These are phyloP conservation scores for Auriculariales sp. DNA, from an alignment of 768 basidiomycete species.

Conservation along the genomic window DNA sequence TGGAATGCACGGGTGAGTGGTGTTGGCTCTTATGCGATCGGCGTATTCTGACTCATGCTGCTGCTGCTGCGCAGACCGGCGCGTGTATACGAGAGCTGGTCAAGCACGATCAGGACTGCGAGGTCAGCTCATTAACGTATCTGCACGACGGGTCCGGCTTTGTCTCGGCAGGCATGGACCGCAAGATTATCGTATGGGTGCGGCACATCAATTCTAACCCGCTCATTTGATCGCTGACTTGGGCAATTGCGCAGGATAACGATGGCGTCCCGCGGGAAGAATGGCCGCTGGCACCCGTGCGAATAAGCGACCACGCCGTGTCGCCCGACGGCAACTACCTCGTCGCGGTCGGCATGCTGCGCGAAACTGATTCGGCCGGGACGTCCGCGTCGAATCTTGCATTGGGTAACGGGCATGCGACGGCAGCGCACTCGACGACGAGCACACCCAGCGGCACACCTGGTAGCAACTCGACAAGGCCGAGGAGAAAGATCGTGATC, in stretches of 20 bases:
- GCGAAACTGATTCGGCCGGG: constrained; percentile 9
- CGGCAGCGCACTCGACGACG: too few species aligned
- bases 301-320: constrained; percentile 75
- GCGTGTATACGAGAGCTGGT: constrained; percentile 47
- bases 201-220: constrained; percentile 9
- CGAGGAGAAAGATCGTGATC: constrained; percentile 41
- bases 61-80: constrained; percentile 42
- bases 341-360: constrained; percentile 69
- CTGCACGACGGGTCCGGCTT: constrained; percentile 81
- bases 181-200: constrained; percentile 75
- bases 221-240: neutral
- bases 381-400: constrained; percentile 4
- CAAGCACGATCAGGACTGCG: constrained; percentile 59
- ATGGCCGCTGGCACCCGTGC: constrained; percentile 59
- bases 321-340: constrained; percentile 74
- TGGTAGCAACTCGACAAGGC: too few species aligned
- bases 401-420: neutral
- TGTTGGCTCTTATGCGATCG: constrained; percentile 8
- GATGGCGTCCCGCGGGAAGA: constrained; percentile 57
- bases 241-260: constrained; percentile 43
- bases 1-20: constrained; percentile 73
- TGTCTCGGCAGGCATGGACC: constrained; percentile 78
- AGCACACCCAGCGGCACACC: too few species aligned
- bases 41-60: constrained; percentile 4
- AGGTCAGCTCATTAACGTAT: constrained; percentile 79